Conservation (phyloP, 1,284 basidiomycete genomes). For the Termitomyces sp. region DNA sequence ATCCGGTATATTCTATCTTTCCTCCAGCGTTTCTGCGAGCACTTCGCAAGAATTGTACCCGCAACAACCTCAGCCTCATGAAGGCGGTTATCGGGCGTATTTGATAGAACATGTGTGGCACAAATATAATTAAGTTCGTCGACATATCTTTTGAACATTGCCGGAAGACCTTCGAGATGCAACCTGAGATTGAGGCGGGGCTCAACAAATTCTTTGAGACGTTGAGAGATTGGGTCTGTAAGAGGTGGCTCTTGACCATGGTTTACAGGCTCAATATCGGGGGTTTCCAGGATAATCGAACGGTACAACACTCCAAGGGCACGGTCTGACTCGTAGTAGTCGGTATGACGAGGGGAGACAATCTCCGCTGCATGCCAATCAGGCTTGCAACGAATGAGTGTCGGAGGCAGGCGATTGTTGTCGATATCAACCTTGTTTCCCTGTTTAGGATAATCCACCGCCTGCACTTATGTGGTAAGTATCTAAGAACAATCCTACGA, state of each 20-base stretch:
- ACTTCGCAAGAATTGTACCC: constrained; percentile 67
- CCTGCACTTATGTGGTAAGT: constrained; percentile 13
- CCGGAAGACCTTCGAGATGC: constrained; percentile 30
- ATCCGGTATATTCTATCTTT: constrained; percentile 58
- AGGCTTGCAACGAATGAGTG: constrained; percentile 61
- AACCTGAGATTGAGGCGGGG: constrained; percentile 30
- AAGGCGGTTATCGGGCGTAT: constrained; percentile 49
- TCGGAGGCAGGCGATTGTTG: constrained; percentile 36
- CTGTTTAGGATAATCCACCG: constrained; percentile 65
- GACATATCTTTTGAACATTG: constrained; percentile 47
- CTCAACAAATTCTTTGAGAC: constrained; percentile 38
- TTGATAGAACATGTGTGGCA: constrained; percentile 62
- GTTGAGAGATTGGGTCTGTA: constrained; percentile 45
- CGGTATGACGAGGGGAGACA: constrained; percentile 47
- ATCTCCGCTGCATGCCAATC: constrained; percentile 75
- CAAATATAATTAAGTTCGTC: constrained; percentile 68
- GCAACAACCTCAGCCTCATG: constrained; percentile 70
- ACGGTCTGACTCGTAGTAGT: constrained; percentile 66
- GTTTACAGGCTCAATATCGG: constrained; percentile 23
- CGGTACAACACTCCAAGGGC: constrained; percentile 69
- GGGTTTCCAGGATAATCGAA: constrained; percentile 46
- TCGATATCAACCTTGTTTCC: constrained; percentile 59
- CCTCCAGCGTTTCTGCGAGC: constrained; percentile 55
- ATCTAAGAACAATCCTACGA: neutral
- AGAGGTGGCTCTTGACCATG: constrained; percentile 21